Evolutionary conservation across 1,284 basidiomycete genomes (phyloP).

Genomic region (Salmacisia buchloeana): DNA sequence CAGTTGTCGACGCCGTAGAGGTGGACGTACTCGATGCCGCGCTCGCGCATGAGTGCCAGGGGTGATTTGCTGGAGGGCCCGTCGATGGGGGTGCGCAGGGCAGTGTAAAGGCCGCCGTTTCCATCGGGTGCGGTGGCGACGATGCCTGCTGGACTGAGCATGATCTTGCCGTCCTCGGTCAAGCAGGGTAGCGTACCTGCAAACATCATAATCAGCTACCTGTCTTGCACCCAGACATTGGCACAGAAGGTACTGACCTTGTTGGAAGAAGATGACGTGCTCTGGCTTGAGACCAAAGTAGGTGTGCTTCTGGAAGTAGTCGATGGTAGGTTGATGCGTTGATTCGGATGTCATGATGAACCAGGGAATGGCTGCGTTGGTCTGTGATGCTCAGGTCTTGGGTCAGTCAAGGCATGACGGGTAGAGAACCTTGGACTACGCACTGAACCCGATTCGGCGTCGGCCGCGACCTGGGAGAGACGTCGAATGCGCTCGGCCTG

Average conservation of each 20-base stretch:
- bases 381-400: slow-evolving; percentile 32
- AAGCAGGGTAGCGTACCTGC: slow-evolving; percentile 91
- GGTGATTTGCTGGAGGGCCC: slow-evolving; percentile 65
- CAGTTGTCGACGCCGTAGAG: slow-evolving; percentile 99
- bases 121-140: slow-evolving; percentile 94
- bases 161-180: slow-evolving; percentile 85
- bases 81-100: slow-evolving; percentile 72
- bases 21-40: slow-evolving; percentile 82
- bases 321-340: slow-evolving; percentile 78
- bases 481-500: slow-evolving; percentile 89
- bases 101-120: slow-evolving; percentile 94
- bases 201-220: background rate
- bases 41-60: slow-evolving; percentile 71
- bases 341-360: slow-evolving; percentile 99
- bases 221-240: background rate
- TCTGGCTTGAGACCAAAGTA: slow-evolving; percentile 77
- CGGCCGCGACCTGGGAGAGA: slow-evolving; percentile 67
- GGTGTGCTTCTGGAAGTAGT: slow-evolving; percentile 71
- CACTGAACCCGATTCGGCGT: slow-evolving; percentile 7
- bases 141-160: slow-evolving; percentile 71
- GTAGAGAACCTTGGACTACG: background rate
- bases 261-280: slow-evolving; percentile 92
- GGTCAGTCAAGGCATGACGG: background rate
- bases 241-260: slow-evolving; percentile 72
- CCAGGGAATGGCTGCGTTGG: slow-evolving; percentile 73